phyloP scores from a whole-genome alignment of 139 green algal species.

The Asterochloris sp. region DNA sequence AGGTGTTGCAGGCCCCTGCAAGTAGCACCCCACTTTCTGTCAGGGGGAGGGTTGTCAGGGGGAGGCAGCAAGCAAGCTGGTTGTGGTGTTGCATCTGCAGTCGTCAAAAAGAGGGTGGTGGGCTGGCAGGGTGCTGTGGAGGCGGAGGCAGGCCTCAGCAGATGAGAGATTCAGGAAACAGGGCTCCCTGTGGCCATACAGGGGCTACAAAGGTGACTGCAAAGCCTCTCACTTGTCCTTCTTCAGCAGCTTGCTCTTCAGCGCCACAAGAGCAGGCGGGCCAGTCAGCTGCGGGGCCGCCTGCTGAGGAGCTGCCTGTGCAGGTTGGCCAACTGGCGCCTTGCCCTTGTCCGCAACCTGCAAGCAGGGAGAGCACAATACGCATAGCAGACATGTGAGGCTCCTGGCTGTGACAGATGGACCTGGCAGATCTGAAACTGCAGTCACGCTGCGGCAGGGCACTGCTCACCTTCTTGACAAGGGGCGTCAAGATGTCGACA shows the following conservation, averaged over 20 bases:
- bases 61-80: no score
- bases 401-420: no score
- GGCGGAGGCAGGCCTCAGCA: background rate
- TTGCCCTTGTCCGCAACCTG: constrained; percentile 1
- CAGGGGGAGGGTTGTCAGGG: no score
- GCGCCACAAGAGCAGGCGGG: constrained; percentile 10
- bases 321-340: background rate
- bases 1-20: no score
- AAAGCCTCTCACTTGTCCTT: constrained; percentile 6
- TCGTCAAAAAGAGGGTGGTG: no score
- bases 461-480: constrained; percentile 3
- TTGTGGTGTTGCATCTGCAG: no score
- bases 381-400: no score
- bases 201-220: background rate
- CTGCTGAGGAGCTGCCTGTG: background rate
- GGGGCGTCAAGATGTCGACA: constrained; percentile 19
- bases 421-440: no score
- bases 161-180: background rate
- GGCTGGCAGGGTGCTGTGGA: no score
- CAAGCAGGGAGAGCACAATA: no score
- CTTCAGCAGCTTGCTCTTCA: constrained; percentile 19
- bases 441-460: no score
- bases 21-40: no score
- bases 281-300: background rate
- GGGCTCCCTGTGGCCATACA: background rate